phyloP scores from a whole-genome alignment of 2,329 filamentous ascomycete species.

The Apiospora phragmitis region DNA sequence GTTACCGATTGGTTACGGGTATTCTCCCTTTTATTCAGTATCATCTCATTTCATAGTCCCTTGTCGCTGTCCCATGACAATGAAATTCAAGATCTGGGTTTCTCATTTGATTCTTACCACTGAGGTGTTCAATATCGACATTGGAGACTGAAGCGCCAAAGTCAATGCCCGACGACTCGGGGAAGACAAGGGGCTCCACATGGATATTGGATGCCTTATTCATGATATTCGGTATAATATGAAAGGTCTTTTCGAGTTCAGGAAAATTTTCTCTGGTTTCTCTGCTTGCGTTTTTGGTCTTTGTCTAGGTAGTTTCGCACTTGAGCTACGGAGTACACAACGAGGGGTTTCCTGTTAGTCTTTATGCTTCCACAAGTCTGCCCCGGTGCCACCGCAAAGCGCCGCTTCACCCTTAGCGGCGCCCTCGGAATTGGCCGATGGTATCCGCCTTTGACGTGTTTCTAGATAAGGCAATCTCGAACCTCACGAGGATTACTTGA shows the following conservation, averaged over 20 bases:
- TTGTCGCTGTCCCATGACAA: neutral
- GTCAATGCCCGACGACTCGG: constrained; percentile 44
- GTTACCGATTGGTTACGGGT: constrained; percentile 61
- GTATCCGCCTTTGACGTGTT: neutral
- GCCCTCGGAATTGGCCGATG: constrained; percentile 1
- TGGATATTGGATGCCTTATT: constrained; percentile 24
- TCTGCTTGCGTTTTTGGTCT: neutral
- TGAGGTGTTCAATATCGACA: constrained; percentile 61
- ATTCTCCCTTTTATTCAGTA: constrained; percentile 41
- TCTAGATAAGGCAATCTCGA: neutral
- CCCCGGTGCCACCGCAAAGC: neutral
- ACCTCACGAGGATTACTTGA: neutral
- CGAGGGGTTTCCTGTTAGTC: neutral
- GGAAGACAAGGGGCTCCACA: constrained; percentile 39
- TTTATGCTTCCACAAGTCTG: neutral
- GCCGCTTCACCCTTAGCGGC: neutral
- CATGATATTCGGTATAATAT: neutral
- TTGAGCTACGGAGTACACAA: neutral
- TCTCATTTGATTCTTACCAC: constrained; percentile 46
- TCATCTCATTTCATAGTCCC: neutral
- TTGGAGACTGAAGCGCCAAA: constrained; percentile 63
- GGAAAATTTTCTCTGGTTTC: neutral
- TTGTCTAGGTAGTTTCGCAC: neutral
- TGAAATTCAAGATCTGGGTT: neutral
- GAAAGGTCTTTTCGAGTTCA: neutral